Conservation (phyloP, 148 eudicot genomes). For the Rhododendron williamsianum region DNA sequence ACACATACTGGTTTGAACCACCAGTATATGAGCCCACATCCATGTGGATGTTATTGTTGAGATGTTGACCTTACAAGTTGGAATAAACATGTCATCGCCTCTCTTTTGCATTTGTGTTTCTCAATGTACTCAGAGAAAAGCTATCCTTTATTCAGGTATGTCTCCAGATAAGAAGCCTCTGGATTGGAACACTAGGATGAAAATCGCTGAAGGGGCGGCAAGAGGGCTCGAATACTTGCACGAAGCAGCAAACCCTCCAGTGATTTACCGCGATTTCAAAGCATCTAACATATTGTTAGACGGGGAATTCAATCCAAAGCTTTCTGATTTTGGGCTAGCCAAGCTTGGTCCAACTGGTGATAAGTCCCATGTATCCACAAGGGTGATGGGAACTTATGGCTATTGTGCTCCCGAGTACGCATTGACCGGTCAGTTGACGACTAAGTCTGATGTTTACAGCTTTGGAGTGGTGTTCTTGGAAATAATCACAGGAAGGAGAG, state of each 20-base stretch:
- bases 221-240: constrained; percentile 77
- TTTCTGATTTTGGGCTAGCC: constrained; percentile 90
- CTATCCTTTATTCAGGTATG: constrained; percentile 25
- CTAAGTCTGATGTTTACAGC: constrained; percentile 80
- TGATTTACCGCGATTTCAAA: constrained; percentile 78
- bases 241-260: constrained; percentile 71
- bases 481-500: constrained; percentile 77
- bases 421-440: constrained; percentile 59
- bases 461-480: constrained; percentile 89
- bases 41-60: not conserved
- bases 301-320: constrained; percentile 50
- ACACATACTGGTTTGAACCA: not conserved
- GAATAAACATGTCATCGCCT: not conserved
- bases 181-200: constrained; percentile 66
- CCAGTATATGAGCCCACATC: not conserved
- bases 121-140: not conserved
- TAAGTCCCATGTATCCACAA: constrained; percentile 50
- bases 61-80: not conserved
- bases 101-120: not conserved
- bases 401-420: constrained; percentile 92
- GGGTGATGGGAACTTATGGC: constrained; percentile 90
- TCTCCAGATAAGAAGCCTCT: constrained; percentile 37
- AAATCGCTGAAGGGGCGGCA: constrained; percentile 74
- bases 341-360: constrained; percentile 69
- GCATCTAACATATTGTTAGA: constrained; percentile 77